phyloP scores from a whole-genome alignment of 768 basidiomycete genomes.

The Kwoniella dejecticola region DNA sequence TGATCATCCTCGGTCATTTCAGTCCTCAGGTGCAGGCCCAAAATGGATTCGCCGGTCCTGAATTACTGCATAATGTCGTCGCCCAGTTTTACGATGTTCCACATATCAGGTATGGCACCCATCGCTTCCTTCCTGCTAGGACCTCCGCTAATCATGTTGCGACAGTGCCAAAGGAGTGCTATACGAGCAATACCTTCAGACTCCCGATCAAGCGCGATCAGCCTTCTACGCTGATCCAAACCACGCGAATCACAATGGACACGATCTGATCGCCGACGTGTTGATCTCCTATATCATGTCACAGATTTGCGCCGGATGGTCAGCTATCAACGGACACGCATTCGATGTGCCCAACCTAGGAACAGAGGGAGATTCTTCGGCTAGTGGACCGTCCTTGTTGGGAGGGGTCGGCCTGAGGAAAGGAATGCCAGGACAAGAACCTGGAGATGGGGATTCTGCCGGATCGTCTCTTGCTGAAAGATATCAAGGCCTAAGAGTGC shows the following conservation, averaged over 20 bases:
- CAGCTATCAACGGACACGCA: slow-evolving; percentile 66
- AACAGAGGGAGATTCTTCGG: slow-evolving; percentile 55
- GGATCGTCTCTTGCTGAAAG: slow-evolving; percentile 47
- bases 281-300: slow-evolving; percentile 85
- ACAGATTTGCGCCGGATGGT: slow-evolving; percentile 85
- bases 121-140: background rate
- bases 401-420: slow-evolving; percentile 83
- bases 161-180: slow-evolving; percentile 74
- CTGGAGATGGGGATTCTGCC: slow-evolving; percentile 55
- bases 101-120: slow-evolving; percentile 66
- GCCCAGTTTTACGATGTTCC: slow-evolving; percentile 98
- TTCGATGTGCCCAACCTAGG: slow-evolving; percentile 64
- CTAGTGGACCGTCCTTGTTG: slow-evolving; percentile 66
- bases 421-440: slow-evolving; percentile 60
- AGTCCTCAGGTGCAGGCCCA: slow-evolving; percentile 76
- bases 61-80: slow-evolving; percentile 83
- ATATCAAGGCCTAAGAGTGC: slow-evolving; percentile 62
- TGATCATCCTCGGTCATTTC: slow-evolving; percentile 94
- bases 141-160: background rate
- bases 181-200: slow-evolving; percentile 77
- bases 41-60: slow-evolving; percentile 85
- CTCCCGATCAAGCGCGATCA: slow-evolving; percentile 65
- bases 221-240: slow-evolving; percentile 80
- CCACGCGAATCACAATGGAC: slow-evolving; percentile 76
- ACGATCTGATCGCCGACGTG: slow-evolving; percentile 86